Base-by-base conservation (phyloP, 768 basidiomycete genomes). In the Russula griseocarnosa region DNA sequence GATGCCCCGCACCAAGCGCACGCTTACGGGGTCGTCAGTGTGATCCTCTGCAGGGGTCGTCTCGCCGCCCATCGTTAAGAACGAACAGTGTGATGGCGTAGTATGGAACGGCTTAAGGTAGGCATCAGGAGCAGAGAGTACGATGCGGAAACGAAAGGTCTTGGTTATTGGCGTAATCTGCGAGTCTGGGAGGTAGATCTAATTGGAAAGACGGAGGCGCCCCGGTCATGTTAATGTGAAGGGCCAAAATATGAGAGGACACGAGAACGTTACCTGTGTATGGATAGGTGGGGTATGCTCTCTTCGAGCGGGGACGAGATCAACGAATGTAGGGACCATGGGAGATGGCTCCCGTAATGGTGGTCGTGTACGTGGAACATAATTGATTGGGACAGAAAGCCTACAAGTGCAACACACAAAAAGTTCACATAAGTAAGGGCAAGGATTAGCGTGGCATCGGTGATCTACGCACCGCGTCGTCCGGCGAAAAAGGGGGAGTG, bases 121-220 rank as follows among this genome's bases (percentile, higher is more conserved):
- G 11, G 42, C 24, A 20, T 65, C 66, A 14, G 66, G 66, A 2
- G 63, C 66, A 11, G 47, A 60, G 6, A 67, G 59, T 3, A 53
- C 38, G 18, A 67, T 36, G 26, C 63, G 59, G 38, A 67, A 67
- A 22, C 38, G 26, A n/a, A 67, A 55, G 9, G 36, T 24, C n/a
- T 59, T 47, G 14, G 24, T 36, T 9, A 64, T 40, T 1, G 66
- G 52, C 20, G 46, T 58, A 7, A 67, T 67, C 42, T 67, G 66
- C 16, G 66, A 65, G 18, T 60, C 10, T 47, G 62, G 66, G 16
- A 67, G 66, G 44, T 61, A 67, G 34, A 67, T 50, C 63, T 67
- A 20, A 11, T 36, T 1, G 16, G 5, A 22, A n/a, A 42, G 11
- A 18, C 18, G 26, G 14, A 16, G 11, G 8, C 2, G 34, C 34